Base-by-base conservation (phyloP, 305 asterid genomes). In the Fraxinus greggii region DNA sequence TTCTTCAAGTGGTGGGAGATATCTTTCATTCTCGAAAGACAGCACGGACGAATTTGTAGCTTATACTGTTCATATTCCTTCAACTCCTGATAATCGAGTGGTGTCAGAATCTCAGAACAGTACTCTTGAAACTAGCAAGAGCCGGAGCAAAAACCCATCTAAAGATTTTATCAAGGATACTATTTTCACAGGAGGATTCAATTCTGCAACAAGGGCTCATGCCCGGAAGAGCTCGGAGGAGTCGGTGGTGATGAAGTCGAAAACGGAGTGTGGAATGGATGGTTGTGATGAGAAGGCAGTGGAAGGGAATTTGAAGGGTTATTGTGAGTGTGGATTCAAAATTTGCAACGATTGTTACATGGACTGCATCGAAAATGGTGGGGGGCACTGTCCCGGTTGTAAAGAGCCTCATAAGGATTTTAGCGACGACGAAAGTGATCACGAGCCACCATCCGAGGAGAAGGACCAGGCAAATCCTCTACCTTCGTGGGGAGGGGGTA, bases 31-130 rank as follows among this genome's bases (percentile, higher is more conserved):
- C 79, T 89, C 96, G 1, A 93, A 92, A 83, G 97, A 93, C 80
- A 88, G 94, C 81, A 59, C 86, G 0, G 98, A 95, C 1, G 98
- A 95, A 69, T 93, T 86, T 73, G 97, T 92, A 0, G 96, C 94
- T 5, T 95, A 95, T 88, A 94, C 97, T 0, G 99, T 95, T 33
- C 99, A 95, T 3, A 92, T 94, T 32, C 98, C 99, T 17, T 91
- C 90, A 1, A 95, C 97, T 4, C 98, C 99, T 0, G 97, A 95
- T 29, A 87, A 92, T 21, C 85, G 95, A 15, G 77, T 40, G 1
- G 4, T 90, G 3, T 70, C 89, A 7, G 92, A 90, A 59, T 89
- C 98, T 0, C 87, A 82, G 61, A 85, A 72, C 33, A 92, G 89
- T n/a, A 87, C 87, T 56, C 78, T 81, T 0, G 85, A 86, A 1